Evolutionary conservation across 108 stramenopile species (phyloP).

Genomic region (Chaetoceros muelleri): DNA sequence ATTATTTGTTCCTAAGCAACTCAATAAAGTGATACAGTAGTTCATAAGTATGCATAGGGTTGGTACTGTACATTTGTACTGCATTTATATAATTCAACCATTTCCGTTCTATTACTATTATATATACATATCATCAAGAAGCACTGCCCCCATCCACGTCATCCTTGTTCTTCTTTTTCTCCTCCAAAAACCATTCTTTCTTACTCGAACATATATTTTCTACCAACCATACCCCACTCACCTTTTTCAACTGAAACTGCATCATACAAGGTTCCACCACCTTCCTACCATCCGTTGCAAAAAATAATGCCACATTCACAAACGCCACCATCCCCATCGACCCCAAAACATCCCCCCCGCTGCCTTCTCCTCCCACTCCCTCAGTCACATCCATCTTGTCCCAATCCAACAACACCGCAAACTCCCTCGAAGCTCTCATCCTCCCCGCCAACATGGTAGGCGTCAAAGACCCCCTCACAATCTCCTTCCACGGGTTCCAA

Average conservation of each 20-base stretch:
- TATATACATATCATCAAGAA: too few relatives aligned
- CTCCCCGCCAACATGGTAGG: slow-evolving; percentile 31
- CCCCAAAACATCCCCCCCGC: not conserved
- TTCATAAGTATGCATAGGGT: too few relatives aligned
- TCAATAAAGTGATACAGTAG: too few relatives aligned
- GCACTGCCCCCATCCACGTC: too few relatives aligned
- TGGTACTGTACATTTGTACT: too few relatives aligned
- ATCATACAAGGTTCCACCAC: slow-evolving; percentile 22
- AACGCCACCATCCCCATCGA: slow-evolving; percentile 14
- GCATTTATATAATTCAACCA: too few relatives aligned
- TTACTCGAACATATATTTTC: slow-evolving; percentile 12
- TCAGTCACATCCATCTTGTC: slow-evolving; percentile 24
- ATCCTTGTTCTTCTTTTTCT: too few relatives aligned
- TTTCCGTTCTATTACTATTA: too few relatives aligned
- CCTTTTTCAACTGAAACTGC: slow-evolving; percentile 22
- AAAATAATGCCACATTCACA: slow-evolving; percentile 37
- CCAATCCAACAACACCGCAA: slow-evolving; percentile 31
- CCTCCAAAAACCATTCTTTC: slow-evolving; percentile 3
- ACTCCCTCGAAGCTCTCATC: slow-evolving; percentile 21
- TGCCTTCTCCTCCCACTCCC: slow-evolving; percentile 2
- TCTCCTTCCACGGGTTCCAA: slow-evolving; percentile 24
- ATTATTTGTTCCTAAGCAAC: too few relatives aligned
- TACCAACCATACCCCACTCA: slow-evolving; percentile 32
- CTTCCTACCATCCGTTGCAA: slow-evolving; percentile 22
- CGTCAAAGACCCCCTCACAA: slow-evolving; percentile 27